These are phyloP conservation scores for Chlamydomonas sphaeroides DNA, from an alignment of 139 green algal species.

Conservation along the genomic window DNA sequence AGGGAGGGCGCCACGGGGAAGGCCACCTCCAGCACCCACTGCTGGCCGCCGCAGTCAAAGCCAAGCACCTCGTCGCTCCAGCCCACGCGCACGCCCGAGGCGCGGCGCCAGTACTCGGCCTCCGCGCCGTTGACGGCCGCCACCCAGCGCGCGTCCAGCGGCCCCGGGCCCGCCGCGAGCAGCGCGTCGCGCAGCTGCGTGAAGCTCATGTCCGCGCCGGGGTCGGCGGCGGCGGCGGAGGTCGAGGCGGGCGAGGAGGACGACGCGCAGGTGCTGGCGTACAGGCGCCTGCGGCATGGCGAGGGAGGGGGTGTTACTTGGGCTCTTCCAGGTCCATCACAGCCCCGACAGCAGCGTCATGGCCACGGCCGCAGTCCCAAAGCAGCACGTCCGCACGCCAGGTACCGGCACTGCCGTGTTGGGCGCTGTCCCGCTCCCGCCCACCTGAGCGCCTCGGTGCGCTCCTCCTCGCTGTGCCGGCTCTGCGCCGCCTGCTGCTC, in stretches of 20 bases:
- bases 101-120: slow-evolving; percentile 87
- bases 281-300: slow-evolving; percentile 6
- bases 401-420: no score
- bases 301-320: neutral
- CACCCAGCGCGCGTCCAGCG: slow-evolving; percentile 72
- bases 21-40: slow-evolving; percentile 96
- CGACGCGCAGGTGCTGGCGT: neutral
- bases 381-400: no score
- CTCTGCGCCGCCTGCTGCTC: neutral
- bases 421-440: no score
- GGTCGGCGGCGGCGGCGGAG: neutral
- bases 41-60: slow-evolving; percentile 98
- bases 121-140: slow-evolving; percentile 89
- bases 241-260: neutral
- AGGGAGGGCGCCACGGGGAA: slow-evolving; percentile 50
- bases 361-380: no score
- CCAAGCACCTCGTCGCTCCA: slow-evolving; percentile 91
- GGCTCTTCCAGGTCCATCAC: no score
- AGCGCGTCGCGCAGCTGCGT: slow-evolving; percentile 89
- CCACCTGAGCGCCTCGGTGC: slow-evolving; percentile 30
- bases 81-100: slow-evolving; percentile 66
- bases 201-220: slow-evolving; percentile 44
- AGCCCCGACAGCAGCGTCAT: no score
- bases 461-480: neutral
- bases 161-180: slow-evolving; percentile 72